These are phyloP conservation scores for Phylloporus sp. DNA, from an alignment of 1,284 basidiomycete species.

Conservation along the genomic window DNA sequence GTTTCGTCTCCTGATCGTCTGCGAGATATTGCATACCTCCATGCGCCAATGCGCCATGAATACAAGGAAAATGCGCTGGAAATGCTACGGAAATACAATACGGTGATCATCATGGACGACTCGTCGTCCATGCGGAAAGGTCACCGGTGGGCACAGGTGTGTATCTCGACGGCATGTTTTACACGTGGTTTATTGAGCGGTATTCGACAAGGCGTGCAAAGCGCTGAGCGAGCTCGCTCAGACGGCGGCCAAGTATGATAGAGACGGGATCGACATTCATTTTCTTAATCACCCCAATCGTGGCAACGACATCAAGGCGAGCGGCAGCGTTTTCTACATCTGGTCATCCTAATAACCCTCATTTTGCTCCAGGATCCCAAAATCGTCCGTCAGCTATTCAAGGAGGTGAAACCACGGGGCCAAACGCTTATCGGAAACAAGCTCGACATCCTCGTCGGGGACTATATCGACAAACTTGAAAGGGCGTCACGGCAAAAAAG, in stretches of 20 bases:
- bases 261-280: conserved; percentile 56
- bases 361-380: conserved; percentile 34
- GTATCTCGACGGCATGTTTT: conserved; percentile 3
- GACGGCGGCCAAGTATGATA: conserved; percentile 49
- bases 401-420: conserved; percentile 51
- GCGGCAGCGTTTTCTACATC: neutral
- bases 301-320: conserved; percentile 29
- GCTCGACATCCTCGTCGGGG: conserved; percentile 54
- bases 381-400: conserved; percentile 51
- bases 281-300: conserved; percentile 50
- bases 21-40: conserved; percentile 33
- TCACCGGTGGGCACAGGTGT: conserved; percentile 56
- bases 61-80: conserved; percentile 52
- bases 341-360: neutral
- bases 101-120: conserved; percentile 65
- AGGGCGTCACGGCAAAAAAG: conserved; percentile 39
- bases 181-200: conserved; percentile 9
- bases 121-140: conserved; percentile 61
- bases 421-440: conserved; percentile 58
- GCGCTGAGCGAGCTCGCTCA: conserved; percentile 51
- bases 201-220: conserved; percentile 29
- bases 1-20: conserved; percentile 25
- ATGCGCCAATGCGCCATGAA: conserved; percentile 35
- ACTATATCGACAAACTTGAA: conserved; percentile 57
- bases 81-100: conserved; percentile 55